These are phyloP conservation scores for Suillus weaverae DNA, from an alignment of 768 basidiomycete genomes.

Conservation along the genomic window DNA sequence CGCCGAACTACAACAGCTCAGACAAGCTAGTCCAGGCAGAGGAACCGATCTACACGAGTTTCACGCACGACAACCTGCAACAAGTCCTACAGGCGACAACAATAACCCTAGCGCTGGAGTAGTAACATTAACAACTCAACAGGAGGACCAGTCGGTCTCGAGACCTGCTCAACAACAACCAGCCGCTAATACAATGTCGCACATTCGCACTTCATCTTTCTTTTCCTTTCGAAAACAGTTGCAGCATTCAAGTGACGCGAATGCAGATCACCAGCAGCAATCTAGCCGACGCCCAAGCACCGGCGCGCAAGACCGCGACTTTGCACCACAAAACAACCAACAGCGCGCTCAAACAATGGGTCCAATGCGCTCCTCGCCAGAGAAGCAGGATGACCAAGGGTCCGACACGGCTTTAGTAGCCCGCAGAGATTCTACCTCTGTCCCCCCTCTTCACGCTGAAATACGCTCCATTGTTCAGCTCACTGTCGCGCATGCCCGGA, in stretches of 20 bases:
- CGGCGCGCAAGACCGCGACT: conserved; percentile 16
- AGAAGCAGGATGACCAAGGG: conserved; percentile 13
- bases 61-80: conserved; percentile 27
- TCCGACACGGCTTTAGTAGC: conserved; percentile 27
- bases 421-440: conserved; percentile 15
- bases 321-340: conserved; percentile 33
- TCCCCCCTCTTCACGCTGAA: conserved; percentile 69
- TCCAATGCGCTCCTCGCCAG: conserved; percentile 22
- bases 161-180: conserved; percentile 19
- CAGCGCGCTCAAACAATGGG: conserved; percentile 28
- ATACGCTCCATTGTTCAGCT: conserved; percentile 78
- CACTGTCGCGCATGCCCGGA: conserved; percentile 75
- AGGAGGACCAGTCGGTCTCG: conserved; percentile 26
- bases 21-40: conserved; percentile 33
- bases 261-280: conserved; percentile 13
- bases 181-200: conserved; percentile 28
- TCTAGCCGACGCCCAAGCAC: conserved; percentile 16
- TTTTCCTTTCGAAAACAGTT: conserved; percentile 56
- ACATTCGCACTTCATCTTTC: conserved; percentile 62
- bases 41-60: conserved; percentile 34
- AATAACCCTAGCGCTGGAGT: conserved; percentile 9
- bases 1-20: conserved; percentile 34
- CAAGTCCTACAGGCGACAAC: conserved; percentile 5
- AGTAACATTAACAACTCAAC: conserved; percentile 34
- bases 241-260: conserved; percentile 29